Conservation (phyloP, 257 asterid genomes). For the Solanum ahanhuiri region DNA sequence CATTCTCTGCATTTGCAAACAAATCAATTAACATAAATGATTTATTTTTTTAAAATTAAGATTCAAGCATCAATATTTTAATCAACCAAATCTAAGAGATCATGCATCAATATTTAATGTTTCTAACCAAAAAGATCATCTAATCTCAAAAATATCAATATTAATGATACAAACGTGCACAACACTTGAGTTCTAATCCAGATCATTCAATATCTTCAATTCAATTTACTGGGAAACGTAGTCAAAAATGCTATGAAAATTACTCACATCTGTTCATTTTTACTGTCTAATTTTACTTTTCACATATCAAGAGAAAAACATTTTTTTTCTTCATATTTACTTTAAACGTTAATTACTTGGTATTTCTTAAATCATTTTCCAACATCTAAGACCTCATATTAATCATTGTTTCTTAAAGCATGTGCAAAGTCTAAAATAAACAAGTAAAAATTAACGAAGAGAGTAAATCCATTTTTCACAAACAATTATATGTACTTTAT, state of each 20-base stretch:
- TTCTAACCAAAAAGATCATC: background rate
- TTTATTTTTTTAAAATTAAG: background rate
- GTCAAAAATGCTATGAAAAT: background rate
- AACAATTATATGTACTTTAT: background rate
- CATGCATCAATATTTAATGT: background rate
- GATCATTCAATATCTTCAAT: background rate
- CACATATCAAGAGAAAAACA: too few species aligned
- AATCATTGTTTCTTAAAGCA: background rate
- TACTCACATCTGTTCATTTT: too few species aligned
- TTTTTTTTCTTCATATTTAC: background rate
- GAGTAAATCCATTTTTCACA: background rate
- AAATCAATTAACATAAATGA: background rate
- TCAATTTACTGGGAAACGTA: background rate
- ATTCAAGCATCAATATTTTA: background rate
- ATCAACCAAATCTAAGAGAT: background rate
- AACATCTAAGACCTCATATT: background rate
- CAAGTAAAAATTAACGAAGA: background rate
- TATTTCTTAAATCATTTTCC: too few species aligned
- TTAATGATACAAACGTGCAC: background rate
- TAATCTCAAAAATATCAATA: background rate
- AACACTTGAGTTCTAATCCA: background rate
- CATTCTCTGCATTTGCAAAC: slow-evolving; percentile 9
- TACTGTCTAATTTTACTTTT: too few species aligned
- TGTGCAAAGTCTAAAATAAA: background rate
- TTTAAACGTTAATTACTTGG: too few species aligned